Conservation (phyloP, 108 stramenopile species). For the Seminavis robusta region DNA sequence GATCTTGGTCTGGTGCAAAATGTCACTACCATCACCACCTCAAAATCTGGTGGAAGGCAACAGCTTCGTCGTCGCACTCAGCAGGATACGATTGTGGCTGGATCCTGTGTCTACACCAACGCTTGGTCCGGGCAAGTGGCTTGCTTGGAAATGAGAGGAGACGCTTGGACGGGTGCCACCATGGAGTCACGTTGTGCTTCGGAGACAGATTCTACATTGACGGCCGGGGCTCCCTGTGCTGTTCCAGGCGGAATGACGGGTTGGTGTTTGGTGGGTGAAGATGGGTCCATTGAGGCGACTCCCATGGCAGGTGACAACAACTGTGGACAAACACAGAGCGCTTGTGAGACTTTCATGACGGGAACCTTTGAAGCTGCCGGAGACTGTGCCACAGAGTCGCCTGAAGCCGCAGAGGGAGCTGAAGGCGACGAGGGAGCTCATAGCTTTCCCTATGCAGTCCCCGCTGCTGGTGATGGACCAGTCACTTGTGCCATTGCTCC, state of each 20-base stretch:
- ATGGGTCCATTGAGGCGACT: slow-evolving; percentile 18
- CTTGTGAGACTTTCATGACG: slow-evolving; percentile 33
- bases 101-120: too few species aligned
- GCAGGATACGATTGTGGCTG: slow-evolving; percentile 1
- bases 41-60: too few species aligned
- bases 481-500: slow-evolving; percentile 3
- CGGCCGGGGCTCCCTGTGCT: slow-evolving; percentile 14
- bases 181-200: slow-evolving; percentile 21
- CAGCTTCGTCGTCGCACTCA: background rate
- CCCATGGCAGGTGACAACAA: slow-evolving; percentile 17
- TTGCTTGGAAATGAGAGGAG: slow-evolving; percentile 28
- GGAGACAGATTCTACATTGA: slow-evolving; percentile 6
- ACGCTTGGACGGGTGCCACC: slow-evolving; percentile 20
- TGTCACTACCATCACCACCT: too few species aligned
- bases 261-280: slow-evolving; percentile 26
- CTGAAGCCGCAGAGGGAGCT: background rate
- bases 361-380: slow-evolving; percentile 19
- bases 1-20: slow-evolving; percentile 34
- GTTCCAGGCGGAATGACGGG: slow-evolving; percentile 12
- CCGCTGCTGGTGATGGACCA: background rate
- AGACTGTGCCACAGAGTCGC: background rate
- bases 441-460: background rate
- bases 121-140: slow-evolving; percentile 20
- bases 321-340: slow-evolving; percentile 29
- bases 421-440: background rate